phyloP scores from a whole-genome alignment of 2,329 filamentous ascomycete species.

The Chrysoporthe deuterocubensis region DNA sequence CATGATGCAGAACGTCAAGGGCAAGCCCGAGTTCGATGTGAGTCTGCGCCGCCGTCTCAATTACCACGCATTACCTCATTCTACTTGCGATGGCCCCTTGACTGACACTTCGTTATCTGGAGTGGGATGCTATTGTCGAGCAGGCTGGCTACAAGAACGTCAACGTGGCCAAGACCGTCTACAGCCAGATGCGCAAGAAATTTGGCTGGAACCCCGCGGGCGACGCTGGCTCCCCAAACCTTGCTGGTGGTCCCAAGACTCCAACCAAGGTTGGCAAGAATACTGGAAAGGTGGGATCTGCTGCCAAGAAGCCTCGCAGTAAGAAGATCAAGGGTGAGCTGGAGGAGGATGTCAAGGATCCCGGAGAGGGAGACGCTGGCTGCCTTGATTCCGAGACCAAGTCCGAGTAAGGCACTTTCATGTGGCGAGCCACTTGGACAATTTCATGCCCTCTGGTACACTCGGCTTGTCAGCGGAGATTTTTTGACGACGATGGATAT shows the following conservation, averaged over 20 bases:
- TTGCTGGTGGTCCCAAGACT: slow-evolving; percentile 2
- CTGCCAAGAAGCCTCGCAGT: slow-evolving; percentile 13
- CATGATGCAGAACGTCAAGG: slow-evolving; percentile 28
- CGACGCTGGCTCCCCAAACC: not conserved
- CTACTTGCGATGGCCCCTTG: too few species aligned
- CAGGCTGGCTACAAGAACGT: slow-evolving; percentile 26
- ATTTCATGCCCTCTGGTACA: not conserved
- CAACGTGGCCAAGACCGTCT: slow-evolving; percentile 28
- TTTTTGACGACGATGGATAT: not conserved
- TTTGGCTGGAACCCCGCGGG: slow-evolving; percentile 14
- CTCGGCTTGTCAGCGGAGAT: not conserved
- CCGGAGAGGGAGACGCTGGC: not conserved
- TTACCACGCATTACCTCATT: not conserved
- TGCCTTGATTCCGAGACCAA: not conserved
- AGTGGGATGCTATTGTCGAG: slow-evolving; percentile 29
- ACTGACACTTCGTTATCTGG: not conserved
- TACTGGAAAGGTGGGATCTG: slow-evolving; percentile 22
- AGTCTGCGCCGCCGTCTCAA: not conserved
- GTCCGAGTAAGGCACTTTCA: not conserved
- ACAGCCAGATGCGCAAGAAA: slow-evolving; percentile 28
- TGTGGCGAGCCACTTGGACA: not conserved
- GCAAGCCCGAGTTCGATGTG: slow-evolving; percentile 29
- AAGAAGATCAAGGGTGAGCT: slow-evolving; percentile 5
- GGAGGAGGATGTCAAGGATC: not conserved
- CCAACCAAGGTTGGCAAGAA: slow-evolving; percentile 26